Evolutionary conservation across 116 monocot genomes (phyloP), one percentile per base, ranked within the genome.

Genomic region (Iris pallida): DNA sequence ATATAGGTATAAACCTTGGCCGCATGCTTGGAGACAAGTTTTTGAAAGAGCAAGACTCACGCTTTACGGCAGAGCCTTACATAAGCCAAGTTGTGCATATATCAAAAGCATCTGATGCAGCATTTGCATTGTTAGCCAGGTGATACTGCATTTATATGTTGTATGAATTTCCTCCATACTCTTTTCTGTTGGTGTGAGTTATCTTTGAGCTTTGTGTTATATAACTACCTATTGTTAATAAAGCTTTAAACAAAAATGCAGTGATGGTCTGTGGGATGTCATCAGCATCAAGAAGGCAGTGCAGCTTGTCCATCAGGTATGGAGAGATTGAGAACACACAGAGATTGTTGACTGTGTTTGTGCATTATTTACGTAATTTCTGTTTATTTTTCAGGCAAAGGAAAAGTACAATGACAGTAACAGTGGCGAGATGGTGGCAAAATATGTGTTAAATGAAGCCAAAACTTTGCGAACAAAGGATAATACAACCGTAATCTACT

Each of bases 231-330:
- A 45, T 62, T 63, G 7, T 20, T 42, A 4, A 18, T 55, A 16
- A 64, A n/a, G 18, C 20, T 70, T 10, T 55, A 43, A 55, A 59
- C 55, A 45, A 53, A 69, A 73, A 4, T 75, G 71, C 70, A 97
- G 97, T 75, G 97, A 97, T 76, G 97, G 97, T 16, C 73, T 97
- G 30, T 97, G 97, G 97, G 97, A 97, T 82, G 97, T 97, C 58
- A 81, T 97, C 16, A 81, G 82, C 68, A 66, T 61, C 47, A 97
- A 80, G 70, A 87, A 76, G 73, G 90, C 83, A 47, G 79, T 71
- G 11, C 86, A 87, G 63, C 75, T 90, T 68, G 73, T 85, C 56
- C 51, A 81, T 55, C 78, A 90, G 85, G 97, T 92, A 75, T 47
- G 10, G 17, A 47, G 45, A 48, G 1, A 53, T 12, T 53, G 53